Base-by-base conservation (phyloP, 306 rosid genomes). In the Acacia confusa region DNA sequence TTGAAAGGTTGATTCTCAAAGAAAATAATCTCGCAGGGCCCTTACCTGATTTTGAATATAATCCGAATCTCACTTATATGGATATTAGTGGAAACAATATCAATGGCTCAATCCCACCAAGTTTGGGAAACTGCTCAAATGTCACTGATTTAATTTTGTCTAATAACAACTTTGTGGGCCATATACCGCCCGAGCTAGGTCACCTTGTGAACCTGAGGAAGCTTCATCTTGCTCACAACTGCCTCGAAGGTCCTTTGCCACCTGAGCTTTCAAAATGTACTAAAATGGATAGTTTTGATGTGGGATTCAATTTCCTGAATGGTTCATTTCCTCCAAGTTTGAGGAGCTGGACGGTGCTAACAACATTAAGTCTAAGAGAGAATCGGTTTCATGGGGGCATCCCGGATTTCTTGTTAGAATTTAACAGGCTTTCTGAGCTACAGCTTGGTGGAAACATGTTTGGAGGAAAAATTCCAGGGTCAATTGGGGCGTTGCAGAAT, bases 381-480 rank as follows among this genome's bases (percentile, higher is more conserved):
- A 95, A 93, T 81, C 71, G 4, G 53, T 92, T 95, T 16, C 78
- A 81, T 4, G 96, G 97, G 9, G 89, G 92, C 17, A 82, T 95
- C 79, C 93, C 94, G 1, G 40, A 8, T 48, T 87, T 92, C 86
- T 72, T 95, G 48, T 82, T 84, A 0, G 85, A 84, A 22, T 86
- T 90, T 79, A 52, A 52, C 50, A 66, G 17, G 76, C 94, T 95
- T 64, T 73, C 25, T 11, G 88, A 86, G 84, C 90, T 95, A 65
- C 89, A 88, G 27, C 89, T 95, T 76, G 97, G 97, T 36, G 97
- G 97, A 53, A 95, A 95, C 81, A 66, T 61, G 77, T 78, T 95
- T 17, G 93, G 88, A 67, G 97, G 99, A 16, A 84, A 78, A 77
- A 90, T 95, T 83, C 93, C 97, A n/a, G 25, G 83, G 27, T 85